These are phyloP conservation scores for Saccharomycopsis synnaedendra DNA, from an alignment of 805 yeast species.

Conservation along the genomic window DNA sequence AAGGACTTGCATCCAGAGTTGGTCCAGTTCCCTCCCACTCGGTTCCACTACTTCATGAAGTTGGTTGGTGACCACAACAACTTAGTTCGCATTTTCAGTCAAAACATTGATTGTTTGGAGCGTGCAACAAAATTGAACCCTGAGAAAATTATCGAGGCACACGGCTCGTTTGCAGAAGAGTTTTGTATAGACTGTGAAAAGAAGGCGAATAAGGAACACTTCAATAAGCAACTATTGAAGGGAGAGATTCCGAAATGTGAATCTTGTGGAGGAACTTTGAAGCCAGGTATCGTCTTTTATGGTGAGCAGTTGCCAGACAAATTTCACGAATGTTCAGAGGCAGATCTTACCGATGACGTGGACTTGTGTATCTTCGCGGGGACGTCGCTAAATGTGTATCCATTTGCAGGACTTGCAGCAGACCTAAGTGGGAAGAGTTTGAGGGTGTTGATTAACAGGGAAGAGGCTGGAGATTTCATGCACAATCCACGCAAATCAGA, in stretches of 20 bases:
- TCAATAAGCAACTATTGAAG: conserved; percentile 19
- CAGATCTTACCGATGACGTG: conserved; percentile 31
- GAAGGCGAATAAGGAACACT: conserved; percentile 23
- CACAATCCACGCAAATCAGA: conserved; percentile 47
- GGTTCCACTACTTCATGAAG: conserved; percentile 64
- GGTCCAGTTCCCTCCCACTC: conserved; percentile 75
- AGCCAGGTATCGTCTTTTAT: conserved; percentile 91
- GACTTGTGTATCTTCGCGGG: conserved; percentile 85
- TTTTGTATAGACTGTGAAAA: conserved; percentile 70
- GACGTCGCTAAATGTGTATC: conserved; percentile 79
- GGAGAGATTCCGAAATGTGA: conserved; percentile 42
- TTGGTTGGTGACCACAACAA: conserved; percentile 52
- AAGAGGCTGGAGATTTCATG: conserved; percentile 63
- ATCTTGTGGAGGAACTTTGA: conserved; percentile 63
- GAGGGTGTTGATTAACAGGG: conserved; percentile 66
- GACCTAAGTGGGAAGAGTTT: conserved; percentile 38
- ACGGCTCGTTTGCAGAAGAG: conserved; percentile 81
- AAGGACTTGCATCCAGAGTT: conserved; percentile 63
- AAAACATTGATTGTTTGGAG: conserved; percentile 88
- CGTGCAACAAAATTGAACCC: conserved; percentile 66
- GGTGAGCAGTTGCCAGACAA: conserved; percentile 74
- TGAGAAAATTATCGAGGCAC: conserved; percentile 74
- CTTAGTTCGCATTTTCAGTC: conserved; percentile 72
- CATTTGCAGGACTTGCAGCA: conserved; percentile 76
- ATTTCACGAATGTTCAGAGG: conserved; percentile 63